Conservation (phyloP, 108 stramenopile genomes). For the Fragilaria crotonensis region DNA sequence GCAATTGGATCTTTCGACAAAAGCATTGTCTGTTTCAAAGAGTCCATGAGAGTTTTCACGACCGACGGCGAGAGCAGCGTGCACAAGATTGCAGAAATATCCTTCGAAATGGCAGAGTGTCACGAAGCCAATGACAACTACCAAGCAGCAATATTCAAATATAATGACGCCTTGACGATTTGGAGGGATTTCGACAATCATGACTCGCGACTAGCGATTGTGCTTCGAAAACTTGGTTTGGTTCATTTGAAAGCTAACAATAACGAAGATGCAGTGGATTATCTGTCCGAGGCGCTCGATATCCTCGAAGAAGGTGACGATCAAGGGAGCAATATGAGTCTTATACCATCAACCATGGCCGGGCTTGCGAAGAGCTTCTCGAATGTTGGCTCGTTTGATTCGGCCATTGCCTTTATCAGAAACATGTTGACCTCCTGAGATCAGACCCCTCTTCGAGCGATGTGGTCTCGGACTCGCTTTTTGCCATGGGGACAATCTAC, state of each 20-base stretch:
- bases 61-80: not conserved
- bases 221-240: not conserved
- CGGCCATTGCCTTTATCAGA: not conserved
- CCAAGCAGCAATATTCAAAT: not conserved
- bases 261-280: not conserved
- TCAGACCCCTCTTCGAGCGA: not conserved
- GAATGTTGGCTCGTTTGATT: not conserved
- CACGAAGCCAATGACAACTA: not conserved
- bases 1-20: not conserved
- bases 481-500: not conserved
- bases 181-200: slow-evolving; percentile 4
- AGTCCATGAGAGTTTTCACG: slow-evolving; percentile 3
- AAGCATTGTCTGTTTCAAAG: slow-evolving; percentile 8
- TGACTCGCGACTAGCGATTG: not conserved
- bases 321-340: not conserved
- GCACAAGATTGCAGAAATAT: not conserved
- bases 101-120: not conserved
- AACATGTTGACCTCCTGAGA: not conserved
- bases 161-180: slow-evolving; percentile 3
- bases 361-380: not conserved
- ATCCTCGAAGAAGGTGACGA: not conserved
- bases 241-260: not conserved
- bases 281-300: not conserved
- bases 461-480: slow-evolving; percentile 2
- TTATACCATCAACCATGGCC: not conserved